These are phyloP conservation scores for Phytophthora syringae DNA, from an alignment of 352 stramenopile species.

Conservation along the genomic window DNA sequence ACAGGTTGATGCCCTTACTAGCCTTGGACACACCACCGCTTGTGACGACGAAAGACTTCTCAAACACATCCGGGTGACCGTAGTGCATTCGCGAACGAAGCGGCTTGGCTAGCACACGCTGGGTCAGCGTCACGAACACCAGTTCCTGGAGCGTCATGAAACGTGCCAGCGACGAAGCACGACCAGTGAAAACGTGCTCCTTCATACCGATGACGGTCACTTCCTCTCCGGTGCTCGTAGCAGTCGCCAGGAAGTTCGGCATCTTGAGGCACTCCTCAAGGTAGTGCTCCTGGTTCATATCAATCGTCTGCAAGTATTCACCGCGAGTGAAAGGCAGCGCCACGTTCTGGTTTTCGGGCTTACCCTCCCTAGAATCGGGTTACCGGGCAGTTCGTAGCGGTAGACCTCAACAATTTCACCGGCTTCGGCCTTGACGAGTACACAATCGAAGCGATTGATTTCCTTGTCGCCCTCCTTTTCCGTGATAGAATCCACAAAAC, in stretches of 20 bases:
- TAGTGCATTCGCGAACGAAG: constrained; percentile 88
- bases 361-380: constrained; percentile 90
- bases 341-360: constrained; percentile 91
- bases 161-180: constrained; percentile 83
- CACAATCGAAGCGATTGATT: constrained; percentile 64
- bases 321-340: constrained; percentile 86
- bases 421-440: constrained; percentile 81
- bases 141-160: constrained; percentile 91
- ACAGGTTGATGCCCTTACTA: constrained; percentile 90
- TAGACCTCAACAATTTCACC: constrained; percentile 90
- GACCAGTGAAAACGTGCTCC: constrained; percentile 88
- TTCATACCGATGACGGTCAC: constrained; percentile 91
- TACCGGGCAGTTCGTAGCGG: constrained; percentile 86
- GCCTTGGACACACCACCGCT: constrained; percentile 86
- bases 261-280: constrained; percentile 91
- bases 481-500: constrained; percentile 84
- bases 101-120: constrained; percentile 83
- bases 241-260: constrained; percentile 85
- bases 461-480: constrained; percentile 43
- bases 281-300: constrained; percentile 93
- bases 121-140: constrained; percentile 87
- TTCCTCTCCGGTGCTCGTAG: constrained; percentile 57
- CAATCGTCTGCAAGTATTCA: constrained; percentile 90
- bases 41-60: constrained; percentile 88
- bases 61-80: constrained; percentile 88